phyloP scores from a whole-genome alignment of 2,329 filamentous ascomycete genomes.

The Aspergillus chevalieri region DNA sequence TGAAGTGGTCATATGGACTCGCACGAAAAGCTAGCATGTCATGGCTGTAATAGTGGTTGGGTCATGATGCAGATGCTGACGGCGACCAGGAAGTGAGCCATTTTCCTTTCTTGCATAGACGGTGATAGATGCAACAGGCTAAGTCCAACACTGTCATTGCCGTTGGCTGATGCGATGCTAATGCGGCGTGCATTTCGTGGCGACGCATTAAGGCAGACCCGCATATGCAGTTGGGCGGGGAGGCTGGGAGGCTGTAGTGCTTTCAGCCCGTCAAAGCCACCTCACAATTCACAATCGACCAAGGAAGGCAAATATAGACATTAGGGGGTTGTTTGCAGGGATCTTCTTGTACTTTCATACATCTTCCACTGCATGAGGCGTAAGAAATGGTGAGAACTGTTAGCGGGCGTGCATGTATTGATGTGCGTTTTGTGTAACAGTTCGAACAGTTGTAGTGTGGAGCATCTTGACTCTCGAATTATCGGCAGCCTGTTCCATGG shows the following conservation, averaged over 20 bases:
- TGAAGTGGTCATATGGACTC: neutral
- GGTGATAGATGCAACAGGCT: neutral
- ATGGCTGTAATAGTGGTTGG: neutral
- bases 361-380: neutral
- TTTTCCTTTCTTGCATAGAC: neutral
- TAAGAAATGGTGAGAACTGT: neutral
- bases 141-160: neutral
- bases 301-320: neutral
- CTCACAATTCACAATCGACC: neutral
- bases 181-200: neutral
- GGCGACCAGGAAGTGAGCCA: neutral
- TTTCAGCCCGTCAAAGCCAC: neutral
- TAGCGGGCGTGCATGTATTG: neutral
- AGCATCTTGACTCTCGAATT: neutral
- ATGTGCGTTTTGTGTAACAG: neutral
- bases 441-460: neutral
- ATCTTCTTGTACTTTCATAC: neutral
- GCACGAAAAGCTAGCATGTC: neutral
- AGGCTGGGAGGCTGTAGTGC: neutral
- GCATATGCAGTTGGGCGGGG: neutral
- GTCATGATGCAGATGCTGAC: neutral
- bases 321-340: neutral
- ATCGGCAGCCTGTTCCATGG: neutral
- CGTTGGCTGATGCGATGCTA: neutral
- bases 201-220: neutral